Base-by-base conservation (phyloP, 345 rosid genomes). In the Linum tenue region DNA sequence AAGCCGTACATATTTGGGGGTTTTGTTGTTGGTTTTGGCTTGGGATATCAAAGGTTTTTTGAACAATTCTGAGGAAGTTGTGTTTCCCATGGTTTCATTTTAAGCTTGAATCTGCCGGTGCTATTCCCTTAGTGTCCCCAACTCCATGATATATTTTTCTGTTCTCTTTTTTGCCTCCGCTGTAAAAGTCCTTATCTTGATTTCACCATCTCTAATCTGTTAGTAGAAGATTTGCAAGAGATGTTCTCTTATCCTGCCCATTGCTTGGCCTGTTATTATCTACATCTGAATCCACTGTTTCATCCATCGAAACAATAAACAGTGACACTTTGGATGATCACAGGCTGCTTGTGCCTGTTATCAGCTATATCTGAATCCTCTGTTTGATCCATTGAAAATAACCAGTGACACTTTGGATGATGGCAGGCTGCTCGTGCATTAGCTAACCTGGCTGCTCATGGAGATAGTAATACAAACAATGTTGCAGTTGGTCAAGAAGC, bases 381-480 rank as follows among this genome's bases (percentile, higher is more conserved):
- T 9, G 12, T 48, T 15, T 48, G 53, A 41, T 48, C 53, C 53
- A 48, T 48, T 7, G 53, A 48, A 48, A 48, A 48, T 9, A 48
- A 48, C 14, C 9, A 48, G 53, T 48, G 53, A 48, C 2, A 9
- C 53, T 43, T 41, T 50, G 56, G 67, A n/a, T 43, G 57, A 11
- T 71, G 48, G 5, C 68, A 72, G 98, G 98, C 94, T 81, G 96
- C 98, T 73, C 96, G 96, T 35, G 96, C 96, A 44, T 78, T 91
- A 77, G 96, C 96, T 69, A 91, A 91, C 72, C 78, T 91, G 79
- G 98, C 98, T 78, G 94, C 98, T 80, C 98, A 91, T 79, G 92
- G 96, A 74, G 98, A 85, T 73, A 91, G 94, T 79, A 91, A 91
- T 66, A 84, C 79, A 41, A 89, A 89, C 59, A 89, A 91, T 79